Evolutionary conservation across 176 grass and related monocot species (phyloP).

Genomic region (Eragrostis curvula): DNA sequence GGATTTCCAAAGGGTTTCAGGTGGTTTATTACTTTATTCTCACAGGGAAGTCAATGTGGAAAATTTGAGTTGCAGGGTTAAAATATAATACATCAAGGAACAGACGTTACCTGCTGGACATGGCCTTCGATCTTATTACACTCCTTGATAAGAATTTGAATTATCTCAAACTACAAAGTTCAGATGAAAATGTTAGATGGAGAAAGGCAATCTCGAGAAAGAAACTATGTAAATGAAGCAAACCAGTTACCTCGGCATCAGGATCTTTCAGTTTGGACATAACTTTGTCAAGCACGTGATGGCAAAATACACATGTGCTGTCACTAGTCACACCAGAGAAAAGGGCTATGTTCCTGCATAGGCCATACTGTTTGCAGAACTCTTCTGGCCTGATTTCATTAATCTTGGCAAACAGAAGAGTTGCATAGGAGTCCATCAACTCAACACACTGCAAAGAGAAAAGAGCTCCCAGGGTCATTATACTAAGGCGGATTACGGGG

Average conservation of each 20-base stretch:
- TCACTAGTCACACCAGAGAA: constrained; percentile 42
- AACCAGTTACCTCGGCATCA: constrained; percentile 71
- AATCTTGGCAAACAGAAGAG: constrained; percentile 72
- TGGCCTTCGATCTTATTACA: constrained; percentile 80
- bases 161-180: constrained; percentile 66
- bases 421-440: constrained; percentile 80
- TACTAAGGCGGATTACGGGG: background rate
- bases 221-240: background rate
- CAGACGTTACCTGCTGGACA: constrained; percentile 61
- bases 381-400: constrained; percentile 58
- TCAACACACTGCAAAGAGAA: constrained; percentile 63
- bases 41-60: background rate
- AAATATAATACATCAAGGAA: background rate
- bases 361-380: constrained; percentile 77
- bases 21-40: background rate
- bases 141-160: constrained; percentile 85
- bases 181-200: background rate
- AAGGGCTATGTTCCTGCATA: constrained; percentile 51
- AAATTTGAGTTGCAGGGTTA: background rate
- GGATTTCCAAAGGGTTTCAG: background rate
- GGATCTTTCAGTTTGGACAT: constrained; percentile 81
- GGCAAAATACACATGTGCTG: constrained; percentile 71
- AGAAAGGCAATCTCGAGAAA: background rate
- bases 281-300: constrained; percentile 59
- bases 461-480: background rate